phyloP scores from a whole-genome alignment of 257 asterid species.

The Petrea volubilis region DNA sequence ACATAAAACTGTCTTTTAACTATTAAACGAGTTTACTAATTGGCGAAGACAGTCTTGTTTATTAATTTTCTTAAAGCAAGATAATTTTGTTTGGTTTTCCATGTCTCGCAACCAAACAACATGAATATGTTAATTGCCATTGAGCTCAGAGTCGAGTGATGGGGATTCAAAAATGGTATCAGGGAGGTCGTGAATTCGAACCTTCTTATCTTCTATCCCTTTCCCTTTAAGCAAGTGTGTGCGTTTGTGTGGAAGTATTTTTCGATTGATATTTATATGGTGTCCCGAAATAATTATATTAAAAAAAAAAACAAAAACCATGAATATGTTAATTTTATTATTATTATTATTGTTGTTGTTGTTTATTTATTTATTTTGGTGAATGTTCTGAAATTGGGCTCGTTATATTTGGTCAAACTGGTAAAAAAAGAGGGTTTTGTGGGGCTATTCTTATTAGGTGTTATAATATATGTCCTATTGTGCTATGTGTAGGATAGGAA shows the following conservation, averaged over 20 bases:
- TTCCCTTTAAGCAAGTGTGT: too few species aligned
- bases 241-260: not conserved
- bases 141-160: too few species aligned
- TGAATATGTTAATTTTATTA: too few species aligned
- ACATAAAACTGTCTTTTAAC: constrained; percentile 20
- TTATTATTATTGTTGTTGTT: too few species aligned
- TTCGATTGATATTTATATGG: too few species aligned
- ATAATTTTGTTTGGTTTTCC: constrained; percentile 23
- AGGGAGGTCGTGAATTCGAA: too few species aligned
- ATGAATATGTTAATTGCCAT: constrained; percentile 14
- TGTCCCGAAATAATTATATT: too few species aligned
- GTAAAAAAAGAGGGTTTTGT: constrained; percentile 14
- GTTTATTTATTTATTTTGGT: too few species aligned
- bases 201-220: too few species aligned
- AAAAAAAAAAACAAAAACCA: too few species aligned
- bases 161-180: too few species aligned
- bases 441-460: constrained; percentile 26
- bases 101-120: constrained; percentile 51
- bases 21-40: not conserved
- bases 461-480: constrained; percentile 29
- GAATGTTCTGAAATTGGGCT: not conserved
- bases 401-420: constrained; percentile 31
- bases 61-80: constrained; percentile 15
- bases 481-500: constrained; percentile 24
- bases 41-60: constrained; percentile 12